A percentile compares a stretch with the other conserved stretches of the same genome.
phyloP scores from a whole-genome alignment of 495 filamentous ascomycete species.

The Geoglossum glabrum region DNA sequence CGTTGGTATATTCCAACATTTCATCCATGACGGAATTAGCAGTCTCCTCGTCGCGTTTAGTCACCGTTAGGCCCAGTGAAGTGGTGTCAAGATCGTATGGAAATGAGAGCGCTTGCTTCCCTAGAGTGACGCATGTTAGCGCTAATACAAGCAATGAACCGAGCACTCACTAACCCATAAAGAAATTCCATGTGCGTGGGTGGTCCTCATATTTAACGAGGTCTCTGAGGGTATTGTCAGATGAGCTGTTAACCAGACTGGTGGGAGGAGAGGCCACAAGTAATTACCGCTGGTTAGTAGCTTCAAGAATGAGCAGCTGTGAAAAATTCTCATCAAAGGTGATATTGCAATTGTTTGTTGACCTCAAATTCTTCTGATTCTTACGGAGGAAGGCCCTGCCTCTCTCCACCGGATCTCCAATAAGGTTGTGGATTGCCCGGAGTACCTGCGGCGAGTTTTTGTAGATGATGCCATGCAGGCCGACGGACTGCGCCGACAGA shows the following conservation, averaged over 20 bases:
- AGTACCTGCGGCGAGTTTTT: not conserved
- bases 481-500: conserved; percentile 11
- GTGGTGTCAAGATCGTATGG: conserved; percentile 17
- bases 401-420: conserved; percentile 9
- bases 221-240: not conserved
- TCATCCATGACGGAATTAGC: conserved; percentile 10
- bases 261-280: not conserved
- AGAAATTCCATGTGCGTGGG: conserved; percentile 2
- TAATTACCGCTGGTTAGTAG: conserved; percentile 4
- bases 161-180: not conserved
- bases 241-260: not conserved
- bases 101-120: conserved; percentile 1
- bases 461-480: conserved; percentile 8
- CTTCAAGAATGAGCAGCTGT: conserved; percentile 12
- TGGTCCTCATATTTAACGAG: conserved; percentile 7
- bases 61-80: conserved; percentile 5
- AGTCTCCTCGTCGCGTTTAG: not conserved
- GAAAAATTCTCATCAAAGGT: conserved; percentile 10
- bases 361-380: conserved; percentile 8
- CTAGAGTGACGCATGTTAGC: not conserved
- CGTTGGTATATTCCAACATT: conserved; percentile 8
- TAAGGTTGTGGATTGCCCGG: conserved; percentile 4
- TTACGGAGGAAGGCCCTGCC: conserved; percentile 10
- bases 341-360: not conserved
- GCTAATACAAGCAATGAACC: not conserved